These are phyloP conservation scores for Fusarium sp. DNA, from an alignment of 2,329 filamentous ascomycete species.

Conservation along the genomic window DNA sequence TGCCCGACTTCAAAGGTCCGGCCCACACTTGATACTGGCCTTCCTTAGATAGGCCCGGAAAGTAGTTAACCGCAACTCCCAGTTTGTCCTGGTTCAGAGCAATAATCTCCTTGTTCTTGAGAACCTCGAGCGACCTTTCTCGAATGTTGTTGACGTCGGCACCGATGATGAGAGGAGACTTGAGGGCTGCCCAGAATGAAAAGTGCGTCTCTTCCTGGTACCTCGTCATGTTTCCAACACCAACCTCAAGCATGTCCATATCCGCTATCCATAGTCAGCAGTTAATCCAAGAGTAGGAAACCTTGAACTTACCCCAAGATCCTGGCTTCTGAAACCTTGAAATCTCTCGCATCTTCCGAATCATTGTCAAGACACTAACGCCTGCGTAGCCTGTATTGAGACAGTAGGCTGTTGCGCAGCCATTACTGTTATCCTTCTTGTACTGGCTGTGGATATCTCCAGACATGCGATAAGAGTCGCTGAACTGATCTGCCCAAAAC, in stretches of 20 bases:
- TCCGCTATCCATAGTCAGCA: neutral
- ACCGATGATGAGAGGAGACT: conserved; percentile 6
- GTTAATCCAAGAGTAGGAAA: fast-evolving
- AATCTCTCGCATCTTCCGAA: conserved; percentile 4
- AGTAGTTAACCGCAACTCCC: neutral
- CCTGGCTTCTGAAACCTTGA: conserved; percentile 3
- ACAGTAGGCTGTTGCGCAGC: conserved; percentile 2
- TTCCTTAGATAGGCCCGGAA: neutral
- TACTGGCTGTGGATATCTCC: neutral
- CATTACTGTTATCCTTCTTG: neutral
- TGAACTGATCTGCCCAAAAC: conserved; percentile 11
- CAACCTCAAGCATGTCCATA: conserved; percentile 3
- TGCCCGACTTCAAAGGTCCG: neutral
- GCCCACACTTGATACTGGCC: neutral
- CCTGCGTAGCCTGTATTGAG: neutral
- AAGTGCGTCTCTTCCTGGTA: neutral
- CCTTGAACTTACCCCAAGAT: neutral
- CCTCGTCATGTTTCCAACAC: neutral
- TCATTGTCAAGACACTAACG: conserved; percentile 3
- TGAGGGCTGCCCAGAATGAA: neutral
- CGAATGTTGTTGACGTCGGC: neutral
- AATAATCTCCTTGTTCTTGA: conserved; percentile 2
- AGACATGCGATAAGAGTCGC: conserved; percentile 4
- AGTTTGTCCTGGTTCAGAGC: neutral
- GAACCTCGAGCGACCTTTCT: neutral